Evolutionary conservation across 257 asterid genomes (phyloP).

Genomic region (Rhazya stricta): DNA sequence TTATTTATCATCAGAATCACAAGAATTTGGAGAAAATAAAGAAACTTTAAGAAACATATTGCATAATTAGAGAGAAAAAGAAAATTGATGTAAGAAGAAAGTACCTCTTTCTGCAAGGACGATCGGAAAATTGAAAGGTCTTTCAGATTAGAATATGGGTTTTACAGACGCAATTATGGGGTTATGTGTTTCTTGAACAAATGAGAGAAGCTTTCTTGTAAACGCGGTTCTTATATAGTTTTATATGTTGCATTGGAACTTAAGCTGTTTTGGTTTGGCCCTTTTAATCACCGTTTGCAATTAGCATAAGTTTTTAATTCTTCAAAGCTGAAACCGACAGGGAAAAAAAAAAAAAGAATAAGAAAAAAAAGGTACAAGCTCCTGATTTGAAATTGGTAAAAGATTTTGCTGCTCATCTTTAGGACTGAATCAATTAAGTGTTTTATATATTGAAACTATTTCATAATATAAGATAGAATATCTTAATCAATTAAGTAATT

Average conservation of each 20-base stretch:
- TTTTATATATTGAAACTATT: too few species aligned
- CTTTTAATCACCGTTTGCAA: too few species aligned
- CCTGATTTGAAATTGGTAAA: too few species aligned
- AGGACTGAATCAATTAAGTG: too few species aligned
- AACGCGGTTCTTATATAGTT: neutral
- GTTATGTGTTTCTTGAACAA: neutral
- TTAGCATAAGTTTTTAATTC: too few species aligned
- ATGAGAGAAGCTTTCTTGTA: slow-evolving; percentile 1
- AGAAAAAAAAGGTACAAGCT: too few species aligned
- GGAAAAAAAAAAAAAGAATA: too few species aligned
- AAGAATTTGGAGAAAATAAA: neutral
- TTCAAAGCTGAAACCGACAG: too few species aligned
- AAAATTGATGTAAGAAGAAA: neutral
- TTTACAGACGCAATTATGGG: slow-evolving; percentile 5
- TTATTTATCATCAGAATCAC: neutral
- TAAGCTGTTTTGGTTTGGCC: too few species aligned
- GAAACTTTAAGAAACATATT: neutral
- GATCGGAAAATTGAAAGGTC: neutral
- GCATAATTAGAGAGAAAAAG: neutral
- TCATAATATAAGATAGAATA: too few species aligned
- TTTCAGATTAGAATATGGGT: neutral
- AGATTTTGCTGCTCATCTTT: too few species aligned
- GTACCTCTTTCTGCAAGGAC: slow-evolving; percentile 7
- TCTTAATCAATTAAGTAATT: too few species aligned
- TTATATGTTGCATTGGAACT: neutral